Conservation (phyloP, 176 grass and related monocot genomes). For the Cenchrus americanus region DNA sequence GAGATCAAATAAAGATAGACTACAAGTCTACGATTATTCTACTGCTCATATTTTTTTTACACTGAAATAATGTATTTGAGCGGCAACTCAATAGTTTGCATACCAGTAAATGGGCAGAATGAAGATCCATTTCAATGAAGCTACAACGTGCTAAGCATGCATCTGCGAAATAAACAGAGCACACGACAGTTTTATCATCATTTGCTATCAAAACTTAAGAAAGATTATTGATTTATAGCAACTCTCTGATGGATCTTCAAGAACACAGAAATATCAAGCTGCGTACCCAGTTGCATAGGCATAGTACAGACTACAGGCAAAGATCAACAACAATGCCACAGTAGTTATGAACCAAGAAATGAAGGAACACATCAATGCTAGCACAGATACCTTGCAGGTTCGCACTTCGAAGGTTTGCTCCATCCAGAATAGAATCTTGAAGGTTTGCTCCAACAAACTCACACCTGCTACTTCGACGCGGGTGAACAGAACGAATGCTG, state of each 20-base stretch:
- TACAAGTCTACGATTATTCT: background rate
- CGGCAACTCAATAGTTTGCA: slow-evolving; percentile 15
- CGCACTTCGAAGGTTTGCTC: slow-evolving; percentile 91
- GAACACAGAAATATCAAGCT: too few species aligned
- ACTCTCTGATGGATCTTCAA: background rate
- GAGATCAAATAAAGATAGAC: background rate
- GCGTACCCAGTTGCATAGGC: background rate
- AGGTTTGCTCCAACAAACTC: slow-evolving; percentile 88
- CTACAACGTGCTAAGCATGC: slow-evolving; percentile 67
- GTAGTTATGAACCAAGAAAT: slow-evolving; percentile 4
- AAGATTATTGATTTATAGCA: background rate
- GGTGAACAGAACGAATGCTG: slow-evolving; percentile 16
- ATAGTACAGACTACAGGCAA: slow-evolving; percentile 24
- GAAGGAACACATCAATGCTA: background rate
- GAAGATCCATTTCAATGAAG: slow-evolving; percentile 77
- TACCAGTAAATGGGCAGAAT: slow-evolving; percentile 90
- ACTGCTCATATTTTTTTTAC: slow-evolving; percentile 6
- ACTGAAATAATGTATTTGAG: background rate
- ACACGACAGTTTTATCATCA: background rate
- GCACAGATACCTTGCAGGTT: slow-evolving; percentile 71
- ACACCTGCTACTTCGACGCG: slow-evolving; percentile 59
- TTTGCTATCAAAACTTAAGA: slow-evolving; percentile 10
- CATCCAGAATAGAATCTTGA: slow-evolving; percentile 66
- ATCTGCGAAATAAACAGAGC: slow-evolving; percentile 63
- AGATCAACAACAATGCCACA: background rate